Evolutionary conservation across 208 protist genomes (phyloP), one percentile per base, ranked within the genome.

Genomic region (Acanthamoeba divionensis): DNA sequence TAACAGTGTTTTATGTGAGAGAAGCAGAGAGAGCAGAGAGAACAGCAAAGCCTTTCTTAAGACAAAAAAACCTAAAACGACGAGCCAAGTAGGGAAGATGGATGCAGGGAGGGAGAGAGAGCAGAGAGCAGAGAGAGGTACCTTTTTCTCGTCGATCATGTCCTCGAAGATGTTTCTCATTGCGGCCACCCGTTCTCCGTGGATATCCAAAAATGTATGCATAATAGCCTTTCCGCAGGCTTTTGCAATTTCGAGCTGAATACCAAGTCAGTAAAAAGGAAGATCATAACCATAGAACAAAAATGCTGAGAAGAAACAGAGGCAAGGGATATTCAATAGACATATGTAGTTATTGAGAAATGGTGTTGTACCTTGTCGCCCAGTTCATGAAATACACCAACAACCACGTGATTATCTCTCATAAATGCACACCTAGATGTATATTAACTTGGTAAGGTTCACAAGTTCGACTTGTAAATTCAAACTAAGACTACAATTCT

Each of bases 111-210:
- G n/a, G 9, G 26, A 9, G n/a, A 15, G 10, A 21, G 26, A 67
- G 18, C 36, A 21, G 62, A 9, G 62, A 67, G 7, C 26, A 29
- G 13, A 9, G 10, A 45, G 13, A n/a, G n/a, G 38, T 79, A 29
- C 67, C 67, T 79, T 85, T 26, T 85, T 85, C 50, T 85, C 75
- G n/a, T 85, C 75, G 50, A 85, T 63, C 75, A 85, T 85, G 52
- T 85, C 75, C 10, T 85, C 75, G 29, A 85, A 85, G 3, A 63
- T 63, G 18, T 85, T 47, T 13, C 75, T 47, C 50, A 85, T 65
- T 9, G 50, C 36, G 75, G 75, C 75, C 48, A 63, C 33, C 50
- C 65, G 44, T 38, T 55, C 75, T 4, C 75, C 31, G 50, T 65
- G 65, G 29, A 47, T 26, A 26, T 6, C 75, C 50, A 85, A 33